phyloP scores from a whole-genome alignment of 2,329 filamentous ascomycete genomes.

The Lecanosticta acicola region DNA sequence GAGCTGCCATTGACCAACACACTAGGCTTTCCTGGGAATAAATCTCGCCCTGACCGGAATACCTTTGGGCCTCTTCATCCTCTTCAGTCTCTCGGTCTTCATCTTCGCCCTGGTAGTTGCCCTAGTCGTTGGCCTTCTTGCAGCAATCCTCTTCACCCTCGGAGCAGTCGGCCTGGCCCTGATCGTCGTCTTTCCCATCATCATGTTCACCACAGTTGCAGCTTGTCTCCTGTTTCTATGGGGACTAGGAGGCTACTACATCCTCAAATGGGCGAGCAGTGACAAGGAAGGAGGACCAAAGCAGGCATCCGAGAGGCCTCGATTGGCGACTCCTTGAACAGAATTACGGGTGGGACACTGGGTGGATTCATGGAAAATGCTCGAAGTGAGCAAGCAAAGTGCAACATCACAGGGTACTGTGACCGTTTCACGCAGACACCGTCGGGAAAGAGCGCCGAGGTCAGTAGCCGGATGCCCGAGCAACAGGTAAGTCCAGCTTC shows the following conservation, averaged over 20 bases:
- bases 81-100: conserved; percentile 59
- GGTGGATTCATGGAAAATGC: conserved; percentile 32
- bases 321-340: conserved; percentile 40
- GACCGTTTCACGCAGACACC: conserved; percentile 3
- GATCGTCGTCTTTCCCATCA: conserved; percentile 60
- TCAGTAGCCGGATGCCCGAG: too few relatives aligned
- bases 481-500: too few relatives aligned
- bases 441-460: too few relatives aligned
- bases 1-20: too few relatives aligned
- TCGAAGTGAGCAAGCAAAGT: conserved; percentile 18
- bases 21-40: conserved; percentile 62
- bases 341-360: conserved; percentile 36
- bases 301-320: conserved; percentile 27
- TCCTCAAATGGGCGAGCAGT: conserved; percentile 38
- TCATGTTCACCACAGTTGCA: conserved; percentile 60
- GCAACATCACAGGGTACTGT: conserved; percentile 16
- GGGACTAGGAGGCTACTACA: conserved; percentile 56
- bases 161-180: conserved; percentile 64
- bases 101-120: conserved; percentile 58
- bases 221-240: conserved; percentile 63
- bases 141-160: conserved; percentile 55
- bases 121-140: conserved; percentile 48
- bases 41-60: conserved; percentile 62
- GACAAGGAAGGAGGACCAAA: conserved; percentile 10
- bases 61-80: conserved; percentile 62